A percentile compares a stretch with the other conserved stretches of the same genome.
These are phyloP conservation scores for Kokia cookei DNA, from an alignment of 441 rosid genomes.

Conservation along the genomic window DNA sequence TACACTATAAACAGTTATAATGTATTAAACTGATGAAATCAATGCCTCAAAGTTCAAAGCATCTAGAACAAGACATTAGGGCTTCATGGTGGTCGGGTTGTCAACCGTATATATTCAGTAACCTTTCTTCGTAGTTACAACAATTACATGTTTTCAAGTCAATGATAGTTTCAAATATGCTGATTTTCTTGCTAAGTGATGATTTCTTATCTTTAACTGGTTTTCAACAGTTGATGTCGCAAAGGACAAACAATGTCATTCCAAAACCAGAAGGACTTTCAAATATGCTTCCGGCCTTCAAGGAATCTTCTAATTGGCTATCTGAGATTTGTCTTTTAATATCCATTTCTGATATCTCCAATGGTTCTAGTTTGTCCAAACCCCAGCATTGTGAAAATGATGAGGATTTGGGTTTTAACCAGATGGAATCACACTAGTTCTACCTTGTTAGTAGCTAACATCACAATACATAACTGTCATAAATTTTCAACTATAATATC, in stretches of 20 bases:
- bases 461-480: background rate
- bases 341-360: slow-evolving; percentile 9
- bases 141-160: background rate
- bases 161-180: background rate
- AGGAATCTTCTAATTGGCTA: background rate
- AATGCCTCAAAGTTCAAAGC: background rate
- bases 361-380: slow-evolving; percentile 12
- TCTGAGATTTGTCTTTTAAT: slow-evolving; percentile 10
- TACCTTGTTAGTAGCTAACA: slow-evolving; percentile 1
- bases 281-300: background rate
- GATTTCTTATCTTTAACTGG: background rate
- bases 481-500: background rate
- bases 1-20: background rate
- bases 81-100: background rate
- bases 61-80: no score
- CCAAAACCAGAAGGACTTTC: background rate
- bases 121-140: background rate
- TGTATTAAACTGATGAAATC: background rate
- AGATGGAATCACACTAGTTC: background rate
- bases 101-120: background rate
- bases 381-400: background rate
- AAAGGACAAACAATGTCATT: slow-evolving; percentile 6
- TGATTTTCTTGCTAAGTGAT: background rate
- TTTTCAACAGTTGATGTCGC: background rate
- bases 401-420: background rate